Evolutionary conservation across 345 rosid genomes (phyloP), one percentile per base, ranked within the genome.

Genomic region (Trapa incisa): DNA sequence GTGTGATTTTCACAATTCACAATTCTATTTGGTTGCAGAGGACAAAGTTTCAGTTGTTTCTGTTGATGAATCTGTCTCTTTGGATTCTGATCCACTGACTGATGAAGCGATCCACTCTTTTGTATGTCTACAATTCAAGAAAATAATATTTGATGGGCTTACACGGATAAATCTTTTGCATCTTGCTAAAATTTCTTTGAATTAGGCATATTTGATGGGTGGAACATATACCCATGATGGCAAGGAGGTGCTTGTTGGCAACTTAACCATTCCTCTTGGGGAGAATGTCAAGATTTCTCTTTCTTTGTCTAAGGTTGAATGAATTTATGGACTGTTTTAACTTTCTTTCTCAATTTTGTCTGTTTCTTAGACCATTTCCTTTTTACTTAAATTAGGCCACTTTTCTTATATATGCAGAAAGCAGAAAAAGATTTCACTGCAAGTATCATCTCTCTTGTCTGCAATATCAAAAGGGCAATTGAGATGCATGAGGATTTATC

Each of bases 151-250:
- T 4, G 43, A 14, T 13, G 32, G 9, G 33, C 14, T 12, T 50
- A 1, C 22, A 14, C 43, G 42, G 11, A 47, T 37, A 22, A 22
- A 16, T 32, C 16, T 9, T 29, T 8, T 35, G 38, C 38, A 6
- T 43, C 37, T 69, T 15, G 11, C 64, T 48, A 29, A 68, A 47
- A 33, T 37, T 33, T 68, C 37, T 41, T n/a, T 74, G 16, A 60
- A 33, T 73, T 74, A 94, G 99, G 97, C 96, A 79, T 86, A 89
- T 72, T 86, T 84, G 89, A 75, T 80, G 81, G 91, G 93, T 57
- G 97, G 96, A 73, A 88, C 91, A 6, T 94, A 94, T 75, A 80
- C 66, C 57, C 66, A 75, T 60, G 89, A 79, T 70, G 71, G 80
- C 69, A 47, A 68, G 39, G 75, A 80, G 75, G 70, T 76, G 52